phyloP scores from a whole-genome alignment of 75 land plant species.

The Cunninghamia lanceolata region DNA sequence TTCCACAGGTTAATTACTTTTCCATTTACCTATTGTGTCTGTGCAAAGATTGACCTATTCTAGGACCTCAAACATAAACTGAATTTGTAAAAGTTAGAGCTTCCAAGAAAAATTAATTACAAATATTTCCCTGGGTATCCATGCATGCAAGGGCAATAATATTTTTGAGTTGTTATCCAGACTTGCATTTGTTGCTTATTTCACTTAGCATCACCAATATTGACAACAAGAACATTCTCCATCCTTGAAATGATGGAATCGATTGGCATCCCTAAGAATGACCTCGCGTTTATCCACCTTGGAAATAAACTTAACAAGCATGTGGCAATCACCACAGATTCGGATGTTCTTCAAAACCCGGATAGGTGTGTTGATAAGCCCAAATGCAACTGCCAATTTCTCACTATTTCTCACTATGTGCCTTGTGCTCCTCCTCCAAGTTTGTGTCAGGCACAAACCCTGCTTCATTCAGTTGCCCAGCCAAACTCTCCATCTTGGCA shows the following conservation, averaged over 20 bases:
- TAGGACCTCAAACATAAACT: neutral
- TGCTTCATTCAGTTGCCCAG: constrained; percentile 26
- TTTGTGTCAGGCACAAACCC: constrained; percentile 48
- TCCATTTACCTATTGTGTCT: neutral
- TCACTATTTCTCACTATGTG: constrained; percentile 68
- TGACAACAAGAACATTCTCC: constrained; percentile 74
- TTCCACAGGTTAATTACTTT: too few species aligned
- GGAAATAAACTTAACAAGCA: constrained; percentile 46
- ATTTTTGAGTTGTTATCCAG: neutral
- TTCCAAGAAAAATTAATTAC: neutral
- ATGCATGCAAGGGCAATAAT: neutral
- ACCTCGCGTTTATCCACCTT: constrained; percentile 46
- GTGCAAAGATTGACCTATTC: neutral
- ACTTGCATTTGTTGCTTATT: neutral
- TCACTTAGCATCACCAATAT: constrained; percentile 41
- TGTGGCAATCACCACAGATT: constrained; percentile 65
- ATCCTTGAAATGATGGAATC: constrained; percentile 64
- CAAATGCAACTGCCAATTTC: constrained; percentile 72
- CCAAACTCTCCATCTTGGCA: constrained; percentile 56
- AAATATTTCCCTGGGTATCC: neutral
- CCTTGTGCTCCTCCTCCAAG: constrained; percentile 49
- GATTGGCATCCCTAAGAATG: constrained; percentile 64
- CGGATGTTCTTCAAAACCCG: constrained; percentile 66
- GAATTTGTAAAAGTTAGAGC: neutral
- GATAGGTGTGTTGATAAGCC: constrained; percentile 44